Evolutionary conservation across 805 yeast genomes (phyloP).

Genomic region (Komagataella ulmi): DNA sequence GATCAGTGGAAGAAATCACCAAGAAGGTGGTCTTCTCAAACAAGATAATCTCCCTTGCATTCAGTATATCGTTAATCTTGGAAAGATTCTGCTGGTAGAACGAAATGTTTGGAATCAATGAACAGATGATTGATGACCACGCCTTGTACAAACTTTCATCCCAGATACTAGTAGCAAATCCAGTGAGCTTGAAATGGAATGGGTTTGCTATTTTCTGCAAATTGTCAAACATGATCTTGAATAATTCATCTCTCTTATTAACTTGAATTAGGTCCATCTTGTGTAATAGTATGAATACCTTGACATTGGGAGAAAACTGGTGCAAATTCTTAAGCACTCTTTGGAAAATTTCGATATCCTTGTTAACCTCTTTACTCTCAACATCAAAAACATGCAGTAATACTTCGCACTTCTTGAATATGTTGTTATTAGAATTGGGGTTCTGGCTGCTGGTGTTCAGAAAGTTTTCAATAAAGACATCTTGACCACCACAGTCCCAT

Average conservation of each 20-base stretch:
- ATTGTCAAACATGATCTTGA: conserved; percentile 72
- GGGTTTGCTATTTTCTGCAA: conserved; percentile 65
- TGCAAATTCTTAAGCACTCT: conserved; percentile 71
- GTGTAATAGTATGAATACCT: conserved; percentile 82
- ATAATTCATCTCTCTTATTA: conserved; percentile 74
- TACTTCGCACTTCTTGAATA: conserved; percentile 91
- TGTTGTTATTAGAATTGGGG: conserved; percentile 78
- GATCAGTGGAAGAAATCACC: conserved; percentile 51
- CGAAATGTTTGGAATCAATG: conserved; percentile 84
- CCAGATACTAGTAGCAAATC: conserved; percentile 95
- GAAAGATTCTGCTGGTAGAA: conserved; percentile 64
- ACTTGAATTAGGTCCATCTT: conserved; percentile 93
- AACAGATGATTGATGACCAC: conserved; percentile 93
- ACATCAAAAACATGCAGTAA: conserved; percentile 94
- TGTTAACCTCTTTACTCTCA: conserved; percentile 79
- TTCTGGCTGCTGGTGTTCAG: conserved; percentile 13
- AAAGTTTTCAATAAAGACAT: conserved; percentile 90
- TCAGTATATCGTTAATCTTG: conserved; percentile 57
- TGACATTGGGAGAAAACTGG: conserved; percentile 80
- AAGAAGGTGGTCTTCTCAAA: conserved; percentile 91
- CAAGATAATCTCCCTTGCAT: conserved; percentile 80
- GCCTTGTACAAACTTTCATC: conserved; percentile 93
- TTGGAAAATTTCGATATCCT: conserved; percentile 85
- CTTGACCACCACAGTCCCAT: conserved; percentile 99
- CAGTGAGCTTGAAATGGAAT: conserved; percentile 49